Evolutionary conservation across 331 rosid genomes (phyloP).

Genomic region (Pyracantha coccinea): DNA sequence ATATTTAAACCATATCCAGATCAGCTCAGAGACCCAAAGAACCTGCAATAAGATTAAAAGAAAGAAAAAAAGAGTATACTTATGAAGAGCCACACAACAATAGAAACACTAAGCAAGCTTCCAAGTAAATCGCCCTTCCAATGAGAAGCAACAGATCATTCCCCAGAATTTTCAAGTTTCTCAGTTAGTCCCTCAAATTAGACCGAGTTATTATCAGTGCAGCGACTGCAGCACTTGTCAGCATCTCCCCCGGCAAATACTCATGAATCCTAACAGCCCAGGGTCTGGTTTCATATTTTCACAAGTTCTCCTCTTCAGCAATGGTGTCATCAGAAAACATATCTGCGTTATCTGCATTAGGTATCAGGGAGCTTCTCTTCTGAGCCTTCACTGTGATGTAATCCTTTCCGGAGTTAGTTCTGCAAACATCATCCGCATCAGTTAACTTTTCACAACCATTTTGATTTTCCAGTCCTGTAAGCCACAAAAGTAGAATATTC

Average conservation of each 20-base stretch:
- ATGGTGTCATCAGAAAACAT: slow-evolving; percentile 22
- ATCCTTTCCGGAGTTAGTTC: slow-evolving; percentile 8
- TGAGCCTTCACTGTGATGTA: slow-evolving; percentile 25
- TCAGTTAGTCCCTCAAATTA: slow-evolving; percentile 29
- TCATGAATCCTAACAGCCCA: slow-evolving; percentile 31
- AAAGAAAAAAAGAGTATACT: slow-evolving; percentile 38
- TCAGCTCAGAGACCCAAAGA: slow-evolving; percentile 44
- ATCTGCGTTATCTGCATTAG: slow-evolving; percentile 19
- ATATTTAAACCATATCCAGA: slow-evolving; percentile 55
- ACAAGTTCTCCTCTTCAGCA: slow-evolving; percentile 14
- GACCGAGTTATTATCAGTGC: slow-evolving; percentile 12
- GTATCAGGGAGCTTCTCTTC: slow-evolving; percentile 23
- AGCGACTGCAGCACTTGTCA: slow-evolving; percentile 9
- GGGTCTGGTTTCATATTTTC: slow-evolving; percentile 3
- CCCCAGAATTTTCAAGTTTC: slow-evolving; percentile 19
- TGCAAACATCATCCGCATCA: slow-evolving; percentile 23
- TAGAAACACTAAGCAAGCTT: slow-evolving; percentile 59
- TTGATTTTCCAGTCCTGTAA: slow-evolving; percentile 38
- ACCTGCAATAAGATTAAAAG: slow-evolving; percentile 77
- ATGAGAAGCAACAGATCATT: slow-evolving; percentile 21
- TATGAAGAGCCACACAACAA: slow-evolving; percentile 56
- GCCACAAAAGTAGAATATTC: slow-evolving; percentile 14
- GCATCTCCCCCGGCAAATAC: slow-evolving; percentile 14
- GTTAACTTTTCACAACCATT: slow-evolving; percentile 30
- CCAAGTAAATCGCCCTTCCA: slow-evolving; percentile 29